Conservation (phyloP, 306 rosid genomes). For the Rosa rugosa region DNA sequence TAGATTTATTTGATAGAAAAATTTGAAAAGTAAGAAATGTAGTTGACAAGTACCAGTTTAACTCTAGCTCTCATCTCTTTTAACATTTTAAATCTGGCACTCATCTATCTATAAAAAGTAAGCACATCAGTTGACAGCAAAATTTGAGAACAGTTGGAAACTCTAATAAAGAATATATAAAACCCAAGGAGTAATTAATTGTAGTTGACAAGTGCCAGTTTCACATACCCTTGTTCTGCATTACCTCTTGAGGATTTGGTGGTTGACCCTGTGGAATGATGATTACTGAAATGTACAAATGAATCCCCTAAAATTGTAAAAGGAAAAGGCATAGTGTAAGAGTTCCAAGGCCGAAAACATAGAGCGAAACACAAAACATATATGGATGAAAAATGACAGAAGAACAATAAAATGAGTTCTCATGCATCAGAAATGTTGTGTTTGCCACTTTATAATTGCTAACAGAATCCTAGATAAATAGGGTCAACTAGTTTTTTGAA, state of each 20-base stretch:
- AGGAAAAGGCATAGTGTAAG: background rate
- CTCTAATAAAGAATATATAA: background rate
- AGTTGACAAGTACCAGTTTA: constrained; percentile 9
- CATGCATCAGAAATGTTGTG: background rate
- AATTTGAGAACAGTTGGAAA: background rate
- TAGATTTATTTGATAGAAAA: background rate
- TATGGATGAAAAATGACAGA: background rate
- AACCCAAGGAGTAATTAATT: background rate
- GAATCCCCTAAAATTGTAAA: constrained; percentile 42
- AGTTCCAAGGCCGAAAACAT: background rate
- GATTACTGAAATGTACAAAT: constrained; percentile 48
- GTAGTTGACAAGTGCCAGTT: constrained; percentile 8
- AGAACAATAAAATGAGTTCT: background rate
- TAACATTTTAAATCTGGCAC: background rate
- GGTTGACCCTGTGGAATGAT: constrained; percentile 41
- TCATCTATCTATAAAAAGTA: background rate
- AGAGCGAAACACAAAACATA: background rate
- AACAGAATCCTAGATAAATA: background rate
- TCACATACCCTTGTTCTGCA: constrained; percentile 55
- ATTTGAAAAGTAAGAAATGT: background rate
- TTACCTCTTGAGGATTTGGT: constrained; percentile 46
- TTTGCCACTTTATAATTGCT: background rate
- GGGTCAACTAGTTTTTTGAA: background rate
- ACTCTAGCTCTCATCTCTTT: background rate
- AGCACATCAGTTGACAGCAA: background rate